Evolutionary conservation across 257 asterid species (phyloP), one percentile per base, ranked within the genome.

Genomic region (Henckelia pumila): DNA sequence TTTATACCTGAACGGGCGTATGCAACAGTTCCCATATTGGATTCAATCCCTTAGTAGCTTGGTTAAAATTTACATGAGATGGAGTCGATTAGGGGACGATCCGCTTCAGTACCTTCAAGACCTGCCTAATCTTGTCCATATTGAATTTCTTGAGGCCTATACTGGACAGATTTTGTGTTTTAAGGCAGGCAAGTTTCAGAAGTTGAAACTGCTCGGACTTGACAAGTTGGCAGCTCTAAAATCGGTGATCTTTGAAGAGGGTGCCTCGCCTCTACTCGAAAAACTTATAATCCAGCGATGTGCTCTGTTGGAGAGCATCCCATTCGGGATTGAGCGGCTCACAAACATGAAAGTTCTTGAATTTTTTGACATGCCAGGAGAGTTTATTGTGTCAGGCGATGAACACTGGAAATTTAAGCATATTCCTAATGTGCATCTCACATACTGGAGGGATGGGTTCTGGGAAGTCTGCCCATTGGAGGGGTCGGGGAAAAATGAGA

Each of bases 71-170:
- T 70, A 64, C 23, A 28, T 81, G 47, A 59, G 77, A 59, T 69
- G 81, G 77, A 78, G 73, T 19, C 64, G n/a, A 9, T 71, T 78
- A 67, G 53, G 47, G 20, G 69, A 78, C 2, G 79, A 81, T 68
- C 81, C 81, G 1, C 83, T 81, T 7, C 50, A 53, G 10, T 55
- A 59, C 62, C 81, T 81, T 20, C 77, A 77, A 72, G 85, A 77
- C 56, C 61, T 77, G 76, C 83, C 83, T 3, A 77, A 72, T 44
- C 76, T 81, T 8, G 72, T 75, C 50, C 75, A 75, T 25, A 69
- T 81, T 11, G 75, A 71, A 59, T 67, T 77, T 62, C 74, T 68
- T 25, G 70, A 3, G 23, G 80, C 80, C 14, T 84, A 56, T 63
- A 76, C 66, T 10, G 83, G 78, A n/a, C 62, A 70, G 19, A 35